Evolutionary conservation across 805 yeast species (phyloP).

Genomic region (Naumovozyma baii): DNA sequence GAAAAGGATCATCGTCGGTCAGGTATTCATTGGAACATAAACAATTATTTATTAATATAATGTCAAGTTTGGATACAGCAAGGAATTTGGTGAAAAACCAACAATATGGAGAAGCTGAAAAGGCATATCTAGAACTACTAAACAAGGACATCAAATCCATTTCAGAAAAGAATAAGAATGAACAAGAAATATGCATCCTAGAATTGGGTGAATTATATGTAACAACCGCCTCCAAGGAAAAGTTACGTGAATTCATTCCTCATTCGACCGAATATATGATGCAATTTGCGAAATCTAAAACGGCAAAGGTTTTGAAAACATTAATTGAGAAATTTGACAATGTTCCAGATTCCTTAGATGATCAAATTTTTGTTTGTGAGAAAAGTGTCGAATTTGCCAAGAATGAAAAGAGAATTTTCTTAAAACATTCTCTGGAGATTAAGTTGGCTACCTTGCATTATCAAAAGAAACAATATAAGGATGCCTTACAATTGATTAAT

Average conservation of each 20-base stretch:
- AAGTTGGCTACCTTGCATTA: constrained; percentile 71
- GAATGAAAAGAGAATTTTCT: constrained; percentile 70
- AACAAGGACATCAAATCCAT: constrained; percentile 10
- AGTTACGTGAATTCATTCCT: constrained; percentile 53
- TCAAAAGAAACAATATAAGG: constrained; percentile 53
- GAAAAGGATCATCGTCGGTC: too few species aligned
- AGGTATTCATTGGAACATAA: too few species aligned
- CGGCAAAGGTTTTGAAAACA: constrained; percentile 79
- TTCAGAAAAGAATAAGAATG: constrained; percentile 37
- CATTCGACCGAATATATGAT: constrained; percentile 64
- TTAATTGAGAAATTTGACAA: constrained; percentile 69
- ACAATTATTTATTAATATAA: constrained; percentile 1
- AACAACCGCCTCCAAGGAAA: constrained; percentile 36
- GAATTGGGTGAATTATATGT: constrained; percentile 71
- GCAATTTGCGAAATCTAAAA: constrained; percentile 82
- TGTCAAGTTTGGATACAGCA: constrained; percentile 44
- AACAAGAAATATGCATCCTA: constrained; percentile 58
- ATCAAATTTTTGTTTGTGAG: constrained; percentile 63
- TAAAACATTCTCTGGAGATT: constrained; percentile 80
- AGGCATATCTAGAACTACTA: constrained; percentile 45
- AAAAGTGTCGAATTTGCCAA: constrained; percentile 84
- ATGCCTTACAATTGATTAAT: constrained; percentile 63
- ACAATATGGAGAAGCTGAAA: constrained; percentile 50
- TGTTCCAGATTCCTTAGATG: constrained; percentile 51
- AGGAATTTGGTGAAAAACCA: constrained; percentile 44